Evolutionary conservation across 495 filamentous ascomycete genomes (phyloP).

Genomic region (Xylaria intraflava): DNA sequence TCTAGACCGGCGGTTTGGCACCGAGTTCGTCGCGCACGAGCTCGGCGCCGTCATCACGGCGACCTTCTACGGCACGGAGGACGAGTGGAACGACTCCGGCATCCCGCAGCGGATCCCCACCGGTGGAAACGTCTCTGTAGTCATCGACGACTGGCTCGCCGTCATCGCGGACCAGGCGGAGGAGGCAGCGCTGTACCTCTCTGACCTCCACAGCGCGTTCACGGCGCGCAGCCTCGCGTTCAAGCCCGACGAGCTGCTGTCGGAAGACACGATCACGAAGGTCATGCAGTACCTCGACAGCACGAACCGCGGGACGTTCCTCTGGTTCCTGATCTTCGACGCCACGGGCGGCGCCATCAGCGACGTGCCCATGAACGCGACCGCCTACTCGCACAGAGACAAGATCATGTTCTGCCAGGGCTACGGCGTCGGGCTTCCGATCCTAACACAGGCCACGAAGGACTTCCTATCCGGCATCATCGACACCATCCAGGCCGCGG

Average conservation of each 20-base stretch:
- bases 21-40: constrained; percentile 44
- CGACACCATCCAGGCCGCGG: constrained; percentile 27
- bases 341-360: constrained; percentile 50
- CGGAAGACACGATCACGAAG: constrained; percentile 29
- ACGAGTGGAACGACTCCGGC: constrained; percentile 42
- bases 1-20: constrained; percentile 48
- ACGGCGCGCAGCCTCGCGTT: constrained; percentile 51
- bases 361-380: constrained; percentile 36
- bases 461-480: constrained; percentile 48
- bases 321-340: constrained; percentile 54
- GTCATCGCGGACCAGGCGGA: constrained; percentile 45
- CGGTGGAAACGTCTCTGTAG: constrained; percentile 26
- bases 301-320: constrained; percentile 37
- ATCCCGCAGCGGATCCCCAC: constrained; percentile 40
- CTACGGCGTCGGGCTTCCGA: constrained; percentile 47
- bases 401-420: constrained; percentile 54
- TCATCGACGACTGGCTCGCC: constrained; percentile 52
- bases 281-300: constrained; percentile 48
- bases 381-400: constrained; percentile 54
- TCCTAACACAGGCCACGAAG: constrained; percentile 31
- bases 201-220: constrained; percentile 43
- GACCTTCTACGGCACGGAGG: constrained; percentile 47
- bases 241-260: constrained; percentile 37
- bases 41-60: constrained; percentile 45
- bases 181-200: constrained; percentile 37